Percentiles rank a stretch among this genome's conserved stretches.
Evolutionary conservation across 192 early-diverging fungal species (phyloP).

Genomic region (Backusella luteola): DNA sequence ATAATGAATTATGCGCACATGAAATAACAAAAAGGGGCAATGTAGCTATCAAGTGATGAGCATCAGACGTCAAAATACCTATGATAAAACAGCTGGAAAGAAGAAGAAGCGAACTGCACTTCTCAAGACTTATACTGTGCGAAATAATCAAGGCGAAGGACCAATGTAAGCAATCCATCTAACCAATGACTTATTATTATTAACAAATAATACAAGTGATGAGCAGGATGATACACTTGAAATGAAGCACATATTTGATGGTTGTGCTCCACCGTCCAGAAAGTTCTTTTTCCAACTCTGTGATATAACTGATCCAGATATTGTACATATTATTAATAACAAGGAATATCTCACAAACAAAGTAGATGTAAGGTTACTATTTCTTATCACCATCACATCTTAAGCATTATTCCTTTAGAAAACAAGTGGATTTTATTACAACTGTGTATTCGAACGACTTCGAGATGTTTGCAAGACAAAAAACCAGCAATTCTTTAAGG

Average conservation of each 20-base stretch:
- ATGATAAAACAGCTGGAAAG: background rate
- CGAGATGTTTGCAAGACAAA: background rate
- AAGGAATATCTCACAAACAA: slow-evolving; percentile 8
- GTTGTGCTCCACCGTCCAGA: background rate
- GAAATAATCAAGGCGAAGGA: background rate
- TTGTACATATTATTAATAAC: slow-evolving; percentile 24
- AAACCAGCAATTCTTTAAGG: background rate
- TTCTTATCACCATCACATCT: background rate
- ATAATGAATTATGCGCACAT: no score
- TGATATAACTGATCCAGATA: slow-evolving; percentile 33
- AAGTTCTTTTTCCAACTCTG: slow-evolving; percentile 23
- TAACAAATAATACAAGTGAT: no score
- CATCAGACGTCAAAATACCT: background rate
- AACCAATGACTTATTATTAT: no score
- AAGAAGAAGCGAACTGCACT: background rate
- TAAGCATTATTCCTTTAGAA: slow-evolving; percentile 10
- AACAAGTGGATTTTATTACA: slow-evolving; percentile 27
- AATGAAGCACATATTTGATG: slow-evolving; percentile 21
- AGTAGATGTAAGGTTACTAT: background rate
- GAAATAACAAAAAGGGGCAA: background rate
- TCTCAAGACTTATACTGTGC: background rate
- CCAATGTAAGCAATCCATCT: no score
- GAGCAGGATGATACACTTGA: background rate
- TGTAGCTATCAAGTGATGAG: background rate
- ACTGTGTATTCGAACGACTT: background rate